These are phyloP conservation scores for Daldinia bambusicola DNA, from an alignment of 495 filamentous ascomycete genomes.

Conservation along the genomic window DNA sequence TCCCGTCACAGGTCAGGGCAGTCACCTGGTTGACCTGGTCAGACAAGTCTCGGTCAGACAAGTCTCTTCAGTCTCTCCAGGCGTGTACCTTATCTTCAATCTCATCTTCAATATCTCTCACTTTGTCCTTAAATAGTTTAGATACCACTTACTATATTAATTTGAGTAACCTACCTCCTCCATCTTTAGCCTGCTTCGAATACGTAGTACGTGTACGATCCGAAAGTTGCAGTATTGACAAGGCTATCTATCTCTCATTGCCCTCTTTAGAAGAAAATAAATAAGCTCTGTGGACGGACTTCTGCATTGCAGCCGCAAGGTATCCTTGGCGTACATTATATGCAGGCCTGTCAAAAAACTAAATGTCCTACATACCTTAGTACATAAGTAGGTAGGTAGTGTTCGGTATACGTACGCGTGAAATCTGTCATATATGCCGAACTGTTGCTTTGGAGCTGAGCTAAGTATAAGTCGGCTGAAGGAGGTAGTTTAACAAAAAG, in stretches of 20 bases:
- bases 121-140: not conserved
- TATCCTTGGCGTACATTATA: conserved; percentile 18
- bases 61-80: too few species aligned
- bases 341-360: not conserved
- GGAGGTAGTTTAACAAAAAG: not conserved
- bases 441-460: not conserved
- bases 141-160: not conserved
- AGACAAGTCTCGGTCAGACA: too few species aligned
- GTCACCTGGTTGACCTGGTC: too few species aligned
- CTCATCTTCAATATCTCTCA: not conserved
- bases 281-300: conserved; percentile 19
- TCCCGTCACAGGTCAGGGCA: not conserved
- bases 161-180: not conserved
- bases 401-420: conserved; percentile 7
- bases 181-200: conserved; percentile 1
- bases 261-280: not conserved
- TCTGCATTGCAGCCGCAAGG: conserved; percentile 25
- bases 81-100: not conserved
- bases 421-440: not conserved
- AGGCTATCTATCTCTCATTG: not conserved
- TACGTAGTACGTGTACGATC: conserved; percentile 3
- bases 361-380: not conserved
- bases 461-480: not conserved
- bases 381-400: too few species aligned
- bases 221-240: not conserved